Percentiles rank a stretch among this genome's conserved stretches.
phyloP scores from a whole-genome alignment of 2,329 filamentous ascomycete species.

The Claviceps cyperi region DNA sequence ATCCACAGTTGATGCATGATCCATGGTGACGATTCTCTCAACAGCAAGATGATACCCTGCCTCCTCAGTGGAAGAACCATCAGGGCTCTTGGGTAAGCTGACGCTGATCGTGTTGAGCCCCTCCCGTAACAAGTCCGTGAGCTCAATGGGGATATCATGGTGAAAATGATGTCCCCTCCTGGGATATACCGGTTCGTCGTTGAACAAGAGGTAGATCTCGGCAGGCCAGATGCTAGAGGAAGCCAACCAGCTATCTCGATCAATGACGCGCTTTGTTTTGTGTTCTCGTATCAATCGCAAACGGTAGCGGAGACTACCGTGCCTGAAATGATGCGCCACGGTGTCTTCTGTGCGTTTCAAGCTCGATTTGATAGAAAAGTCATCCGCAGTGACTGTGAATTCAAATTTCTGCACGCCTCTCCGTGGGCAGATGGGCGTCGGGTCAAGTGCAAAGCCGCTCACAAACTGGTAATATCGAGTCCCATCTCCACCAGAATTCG shows the following conservation, averaged over 20 bases:
- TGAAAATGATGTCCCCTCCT: slow-evolving; percentile 59
- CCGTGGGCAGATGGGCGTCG: slow-evolving; percentile 24
- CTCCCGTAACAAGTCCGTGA: slow-evolving; percentile 43
- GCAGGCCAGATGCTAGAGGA: slow-evolving; percentile 57
- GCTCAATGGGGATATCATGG: slow-evolving; percentile 61
- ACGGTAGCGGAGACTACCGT: slow-evolving; percentile 43
- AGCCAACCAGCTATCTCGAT: slow-evolving; percentile 38
- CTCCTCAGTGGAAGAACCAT: slow-evolving; percentile 13
- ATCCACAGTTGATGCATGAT: slow-evolving; percentile 28
- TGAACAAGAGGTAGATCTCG: slow-evolving; percentile 54
- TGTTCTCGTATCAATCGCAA: slow-evolving; percentile 44
- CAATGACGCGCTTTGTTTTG: slow-evolving; percentile 23
- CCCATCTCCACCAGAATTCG: slow-evolving; percentile 12
- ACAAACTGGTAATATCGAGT: slow-evolving; percentile 43
- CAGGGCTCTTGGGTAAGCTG: slow-evolving; percentile 19
- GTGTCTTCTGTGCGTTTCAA: neutral
- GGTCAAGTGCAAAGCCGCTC: slow-evolving; percentile 33
- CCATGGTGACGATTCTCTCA: slow-evolving; percentile 49
- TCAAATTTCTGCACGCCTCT: slow-evolving; percentile 26
- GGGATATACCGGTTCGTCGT: slow-evolving; percentile 39
- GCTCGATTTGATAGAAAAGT: slow-evolving; percentile 21
- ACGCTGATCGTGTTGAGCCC: slow-evolving; percentile 51
- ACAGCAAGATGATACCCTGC: slow-evolving; percentile 47
- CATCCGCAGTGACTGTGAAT: slow-evolving; percentile 29
- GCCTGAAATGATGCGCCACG: neutral